Percentiles rank a stretch among this genome's conserved stretches.
These are phyloP conservation scores for Sanghuangporus baumii DNA, from an alignment of 1,284 basidiomycete species.

Conservation along the genomic window DNA sequence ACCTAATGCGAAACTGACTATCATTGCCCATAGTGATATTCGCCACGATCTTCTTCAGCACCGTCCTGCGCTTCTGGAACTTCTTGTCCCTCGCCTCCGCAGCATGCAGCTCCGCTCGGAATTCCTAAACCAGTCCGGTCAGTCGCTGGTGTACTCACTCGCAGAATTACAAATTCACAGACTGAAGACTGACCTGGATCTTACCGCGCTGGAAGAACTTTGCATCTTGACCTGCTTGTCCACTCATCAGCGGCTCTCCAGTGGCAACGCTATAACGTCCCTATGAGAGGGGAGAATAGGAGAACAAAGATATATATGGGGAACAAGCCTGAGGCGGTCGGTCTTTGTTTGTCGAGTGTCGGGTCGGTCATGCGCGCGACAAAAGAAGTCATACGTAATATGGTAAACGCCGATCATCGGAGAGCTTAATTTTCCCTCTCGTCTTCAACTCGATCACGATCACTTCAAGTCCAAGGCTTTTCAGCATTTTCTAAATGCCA, in stretches of 20 bases:
- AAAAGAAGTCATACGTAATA: not conserved
- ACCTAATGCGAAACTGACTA: constrained; percentile 49
- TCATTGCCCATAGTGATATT: constrained; percentile 97
- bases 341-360: not conserved
- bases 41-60: constrained; percentile 92
- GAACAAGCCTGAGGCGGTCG: not conserved
- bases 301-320: not conserved
- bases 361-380: not conserved
- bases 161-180: not conserved
- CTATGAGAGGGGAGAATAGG: not conserved
- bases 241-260: constrained; percentile 36
- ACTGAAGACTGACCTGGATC: constrained; percentile 72
- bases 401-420: not conserved
- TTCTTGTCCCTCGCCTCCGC: constrained; percentile 94
- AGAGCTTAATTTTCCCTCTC: constrained; percentile 18
- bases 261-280: not conserved
- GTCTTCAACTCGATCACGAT: not conserved
- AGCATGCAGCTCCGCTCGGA: constrained; percentile 82
- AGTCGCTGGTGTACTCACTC: not conserved
- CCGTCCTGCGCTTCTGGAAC: constrained; percentile 82
- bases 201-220: constrained; percentile 90
- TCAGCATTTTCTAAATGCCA: constrained; percentile 4
- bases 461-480: not conserved
- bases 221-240: constrained; percentile 73
- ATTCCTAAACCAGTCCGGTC: constrained; percentile 46